These are phyloP conservation scores for Seiridium unicorne DNA, from an alignment of 2,329 filamentous ascomycete genomes.

Conservation along the genomic window DNA sequence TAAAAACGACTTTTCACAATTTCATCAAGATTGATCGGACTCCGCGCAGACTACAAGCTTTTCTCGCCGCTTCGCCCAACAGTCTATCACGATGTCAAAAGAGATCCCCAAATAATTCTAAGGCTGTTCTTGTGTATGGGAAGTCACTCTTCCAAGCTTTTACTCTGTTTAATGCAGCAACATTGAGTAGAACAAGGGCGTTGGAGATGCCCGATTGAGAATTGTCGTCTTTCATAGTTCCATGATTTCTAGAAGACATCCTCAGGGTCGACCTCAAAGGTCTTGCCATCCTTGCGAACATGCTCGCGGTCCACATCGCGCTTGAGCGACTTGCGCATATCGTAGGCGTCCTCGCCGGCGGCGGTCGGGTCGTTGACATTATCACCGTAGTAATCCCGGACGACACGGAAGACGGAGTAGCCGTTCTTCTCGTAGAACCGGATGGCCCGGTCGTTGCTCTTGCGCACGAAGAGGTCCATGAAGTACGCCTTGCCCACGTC, in stretches of 20 bases:
- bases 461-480: slow-evolving; percentile 89
- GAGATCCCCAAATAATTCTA: too few relatives aligned
- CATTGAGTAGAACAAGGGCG: too few relatives aligned
- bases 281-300: slow-evolving; percentile 77
- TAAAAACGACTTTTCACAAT: too few relatives aligned
- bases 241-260: slow-evolving; percentile 69
- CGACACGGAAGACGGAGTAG: slow-evolving; percentile 85
- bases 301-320: slow-evolving; percentile 76
- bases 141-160: too few relatives aligned
- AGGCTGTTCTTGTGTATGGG: too few relatives aligned
- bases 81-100: too few relatives aligned
- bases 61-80: too few relatives aligned
- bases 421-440: slow-evolving; percentile 87
- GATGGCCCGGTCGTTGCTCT: slow-evolving; percentile 84
- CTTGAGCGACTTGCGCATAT: slow-evolving; percentile 91
- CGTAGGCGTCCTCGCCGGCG: slow-evolving; percentile 81
- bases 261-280: slow-evolving; percentile 72
- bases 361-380: slow-evolving; percentile 65
- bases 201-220: too few relatives aligned
- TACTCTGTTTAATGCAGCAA: too few relatives aligned
- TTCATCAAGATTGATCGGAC: too few relatives aligned
- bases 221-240: too few relatives aligned
- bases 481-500: slow-evolving; percentile 89
- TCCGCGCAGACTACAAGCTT: too few relatives aligned
- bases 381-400: slow-evolving; percentile 91